Base-by-base conservation (phyloP, 2,329 filamentous ascomycete species). In the Aureobasidium sp. region DNA sequence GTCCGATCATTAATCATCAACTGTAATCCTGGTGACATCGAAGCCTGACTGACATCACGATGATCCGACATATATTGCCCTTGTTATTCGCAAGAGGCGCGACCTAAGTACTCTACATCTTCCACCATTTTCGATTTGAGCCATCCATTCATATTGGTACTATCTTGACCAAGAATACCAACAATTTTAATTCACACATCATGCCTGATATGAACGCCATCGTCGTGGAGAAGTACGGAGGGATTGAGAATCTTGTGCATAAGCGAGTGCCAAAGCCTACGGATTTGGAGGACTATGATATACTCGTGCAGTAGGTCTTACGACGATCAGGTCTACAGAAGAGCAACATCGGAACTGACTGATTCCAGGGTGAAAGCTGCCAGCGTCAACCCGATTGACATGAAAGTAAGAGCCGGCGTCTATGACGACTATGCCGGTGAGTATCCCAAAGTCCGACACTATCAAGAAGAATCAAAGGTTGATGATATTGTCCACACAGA, bases 311-410 rank as follows among this genome's bases (percentile, higher is more conserved):
- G 70, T 72, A 66, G 23, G 65, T 15, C 29, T 10, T 15, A 46
- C 17, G 7, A 10, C 15, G 5, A 49, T 15, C 31, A 11, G 11
- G 7, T 51, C 19, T 21, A 21, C 46, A 10, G 42, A 31, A 21
- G 13, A 2, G 35, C 31, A 50, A 62, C 45, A 40, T 50, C 19
- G 15, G 43, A 31, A n/a, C 38, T 37, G 31, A 37, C 19, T 15
- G 13, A 21, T 11, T 7, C 11, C 60, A 73, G 71, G 49, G 67
- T 75, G 49, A 69, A 72, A 65, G 73, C 72, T 15, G 68, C 65
- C 49, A 71, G 73, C 69, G 67, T 76, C 37, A 76, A 75, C 42
- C 74, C 74, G 2, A 68, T 76, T 42, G 74, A 76, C 60, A 73
- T 68, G 25, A 76, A 76, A 63, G 62, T 69, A 46, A 68, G 70